Evolutionary conservation across 148 eudicot genomes (phyloP), one percentile per base, ranked within the genome.

Genomic region (Suaeda aralocaspica): DNA sequence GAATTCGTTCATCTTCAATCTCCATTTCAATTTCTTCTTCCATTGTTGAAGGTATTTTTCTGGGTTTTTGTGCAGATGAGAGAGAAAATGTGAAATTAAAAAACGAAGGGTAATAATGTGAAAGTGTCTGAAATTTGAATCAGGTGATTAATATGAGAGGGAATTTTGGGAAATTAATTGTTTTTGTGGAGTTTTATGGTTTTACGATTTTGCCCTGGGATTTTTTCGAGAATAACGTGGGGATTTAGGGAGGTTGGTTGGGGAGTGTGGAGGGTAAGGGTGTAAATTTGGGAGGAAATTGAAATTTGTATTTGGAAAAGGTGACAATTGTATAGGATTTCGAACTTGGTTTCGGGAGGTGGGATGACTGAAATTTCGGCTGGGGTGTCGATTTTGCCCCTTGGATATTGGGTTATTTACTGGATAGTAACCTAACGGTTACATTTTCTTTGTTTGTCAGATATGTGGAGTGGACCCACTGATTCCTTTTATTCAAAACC

Each of bases 111-210:
- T 21, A 6, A 11, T 49, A 45, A 55, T 53, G 70, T 18, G 36
- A 19, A 39, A 73, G 76, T 75, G 78, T 78, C 84, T 69, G 66
- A 78, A 84, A 29, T 81, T 78, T 80, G 79, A 82, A 78, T 66
- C 6, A 46, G 29, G 41, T 24, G 48, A 5, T 60, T 19, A 55
- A 49, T 25, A 15, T 0, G 34, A 57, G 22, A 65, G 56, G 19
- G 51, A 52, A 50, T 39, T 62, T 72, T 55, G 21, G 72, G 34
- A 36, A 22, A 34, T 9, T 22, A 28, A 21, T 61, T 11, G 51
- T 48, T 33, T 48, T 2, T 7, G 9, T 13, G 67, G 15, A 31
- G 8, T 68, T 68, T 68, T 34, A 1, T 18, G 18, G 13, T 45
- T 21, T 59, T 24, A 6, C 62, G 48, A 10, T 28, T 33, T n/a